Percentiles rank a stretch among this genome's conserved stretches.
Evolutionary conservation across 441 rosid genomes (phyloP).

Genomic region (Populus hybrid): DNA sequence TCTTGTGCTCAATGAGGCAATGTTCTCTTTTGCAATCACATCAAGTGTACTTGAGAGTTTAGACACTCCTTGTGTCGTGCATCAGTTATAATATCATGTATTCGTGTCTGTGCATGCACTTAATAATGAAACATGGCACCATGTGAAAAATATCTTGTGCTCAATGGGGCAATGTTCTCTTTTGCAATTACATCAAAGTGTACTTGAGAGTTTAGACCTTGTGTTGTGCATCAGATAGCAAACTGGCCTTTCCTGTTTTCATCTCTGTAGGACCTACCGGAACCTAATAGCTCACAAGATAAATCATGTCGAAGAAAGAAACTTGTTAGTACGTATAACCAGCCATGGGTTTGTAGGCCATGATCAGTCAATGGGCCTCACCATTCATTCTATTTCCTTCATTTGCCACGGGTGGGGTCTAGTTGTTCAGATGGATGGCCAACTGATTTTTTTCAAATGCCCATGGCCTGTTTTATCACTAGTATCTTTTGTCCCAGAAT

Average conservation of each 20-base stretch:
- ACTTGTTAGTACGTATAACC: constrained; percentile 3
- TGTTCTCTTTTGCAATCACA: neutral
- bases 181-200: neutral
- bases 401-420: neutral
- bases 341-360: neutral
- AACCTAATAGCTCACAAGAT: neutral
- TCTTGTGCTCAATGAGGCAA: neutral
- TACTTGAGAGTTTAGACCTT: neutral
- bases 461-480: neutral
- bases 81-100: neutral
- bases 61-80: too few relatives aligned
- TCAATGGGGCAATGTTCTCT: neutral
- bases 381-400: constrained; percentile 7
- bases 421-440: neutral
- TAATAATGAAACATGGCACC: neutral
- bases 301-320: constrained; percentile 30
- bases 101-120: neutral
- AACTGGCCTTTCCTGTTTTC: neutral
- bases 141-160: neutral
- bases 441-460: neutral
- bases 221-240: neutral
- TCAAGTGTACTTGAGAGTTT: neutral
- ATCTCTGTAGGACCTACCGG: neutral
- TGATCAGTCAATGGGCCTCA: neutral
- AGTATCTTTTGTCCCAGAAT: neutral